Base-by-base conservation (phyloP, 2,329 filamentous ascomycete genomes). In the Sphaerulina populicola region DNA sequence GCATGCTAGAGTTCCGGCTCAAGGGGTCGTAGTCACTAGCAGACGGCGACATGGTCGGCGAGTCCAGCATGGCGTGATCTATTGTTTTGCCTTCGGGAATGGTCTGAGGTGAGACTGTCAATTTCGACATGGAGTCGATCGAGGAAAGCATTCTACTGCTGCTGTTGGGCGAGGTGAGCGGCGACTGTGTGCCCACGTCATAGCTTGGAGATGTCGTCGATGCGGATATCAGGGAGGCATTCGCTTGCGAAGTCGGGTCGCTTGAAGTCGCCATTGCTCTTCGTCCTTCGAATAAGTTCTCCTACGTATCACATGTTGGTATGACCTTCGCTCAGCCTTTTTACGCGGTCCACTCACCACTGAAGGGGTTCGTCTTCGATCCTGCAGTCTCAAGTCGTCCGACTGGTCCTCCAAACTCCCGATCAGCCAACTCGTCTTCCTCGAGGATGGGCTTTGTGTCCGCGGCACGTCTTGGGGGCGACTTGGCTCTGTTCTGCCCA, bases 181-280 rank as follows among this genome's bases (percentile, higher is more conserved):
- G 55, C 23, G 62, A 56, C 23, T 56, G 55, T 11, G 47, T 31
- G 11, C 44, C 42, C 11, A 35, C 35, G 27, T 62, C 59, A 60
- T 55, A 54, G 47, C 23, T 54, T 40, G 54, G 61, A 54, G 57
- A 64, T 52, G 56, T 65, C 53, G 52, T 65, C 57, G 58, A 66
- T 64, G 44, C 60, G 60, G 60, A 66, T 66, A 60, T 64, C 62
- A 49, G 63, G 63, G 55, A 66, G 41, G 56, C 55, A 52, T 43
- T 58, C 54, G 46, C 30, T 36, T 53, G 50, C 39, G 47, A 51
- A 50, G 52, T 56, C 51, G 46, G 55, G 51, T 59, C 54, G 57
- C 41, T 61, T 56, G 52, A 54, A 43, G 42, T 55, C 39, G 45
- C 46, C 55, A 44, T 61, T 53, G 49, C 57, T 60, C 44, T 52